A percentile compares a stretch with the other conserved stretches of the same genome.
Conservation (phyloP, 208 protist genomes). For the Crithidia fasciculata region DNA sequence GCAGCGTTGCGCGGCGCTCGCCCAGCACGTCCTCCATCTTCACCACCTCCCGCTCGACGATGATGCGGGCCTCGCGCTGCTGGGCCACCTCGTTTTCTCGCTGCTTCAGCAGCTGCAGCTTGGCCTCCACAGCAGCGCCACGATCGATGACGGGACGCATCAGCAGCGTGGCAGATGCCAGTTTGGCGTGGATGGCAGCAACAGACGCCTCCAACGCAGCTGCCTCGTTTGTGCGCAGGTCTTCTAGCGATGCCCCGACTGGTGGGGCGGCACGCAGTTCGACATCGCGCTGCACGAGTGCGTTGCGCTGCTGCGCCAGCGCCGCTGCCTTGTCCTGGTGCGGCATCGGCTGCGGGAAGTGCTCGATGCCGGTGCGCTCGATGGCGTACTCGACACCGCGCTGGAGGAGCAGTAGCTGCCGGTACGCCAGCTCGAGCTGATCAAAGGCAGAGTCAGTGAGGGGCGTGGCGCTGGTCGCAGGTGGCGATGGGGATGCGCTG, state of each 20-base stretch:
- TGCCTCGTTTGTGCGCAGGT: conserved; percentile 32
- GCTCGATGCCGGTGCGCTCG: conserved; percentile 17
- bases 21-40: conserved; percentile 36
- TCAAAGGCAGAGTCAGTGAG: conserved; percentile 22
- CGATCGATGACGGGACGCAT: conserved; percentile 59
- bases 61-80: conserved; percentile 41
- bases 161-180: conserved; percentile 26
- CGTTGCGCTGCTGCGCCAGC: conserved; percentile 47
- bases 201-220: conserved; percentile 29
- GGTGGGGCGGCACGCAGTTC: conserved; percentile 39
- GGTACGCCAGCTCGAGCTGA: conserved; percentile 36
- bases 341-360: conserved; percentile 49
- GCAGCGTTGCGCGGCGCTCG: conserved; percentile 35
- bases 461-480: not conserved
- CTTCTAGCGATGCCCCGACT: conserved; percentile 33
- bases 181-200: conserved; percentile 36
- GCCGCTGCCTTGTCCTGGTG: conserved; percentile 32
- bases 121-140: conserved; percentile 49
- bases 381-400: conserved; percentile 25
- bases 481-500: conserved; percentile 8
- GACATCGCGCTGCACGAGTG: conserved; percentile 40
- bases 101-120: conserved; percentile 47
- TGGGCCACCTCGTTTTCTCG: conserved; percentile 54
- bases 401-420: conserved; percentile 28
- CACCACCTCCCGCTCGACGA: conserved; percentile 48